Percentiles rank a stretch among this genome's conserved stretches.
phyloP scores from a whole-genome alignment of 202 grass and related monocot genomes.

The Bolboschoenoplectus hybrid region DNA sequence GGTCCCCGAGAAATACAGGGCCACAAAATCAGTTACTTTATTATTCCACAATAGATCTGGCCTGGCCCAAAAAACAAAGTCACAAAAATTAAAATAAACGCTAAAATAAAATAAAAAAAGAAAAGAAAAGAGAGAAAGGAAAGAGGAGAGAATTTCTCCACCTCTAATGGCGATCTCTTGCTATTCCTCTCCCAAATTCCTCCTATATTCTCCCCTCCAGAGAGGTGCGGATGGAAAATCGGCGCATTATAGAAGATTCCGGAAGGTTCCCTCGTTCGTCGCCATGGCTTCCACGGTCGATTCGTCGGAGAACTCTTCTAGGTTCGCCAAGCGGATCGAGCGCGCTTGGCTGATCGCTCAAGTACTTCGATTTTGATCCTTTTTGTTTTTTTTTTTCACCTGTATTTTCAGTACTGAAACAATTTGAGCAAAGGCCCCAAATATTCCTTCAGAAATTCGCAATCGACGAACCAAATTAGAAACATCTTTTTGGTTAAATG shows the following conservation, averaged over 20 bases:
- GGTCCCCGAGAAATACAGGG: neutral
- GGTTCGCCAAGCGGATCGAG: constrained; percentile 79
- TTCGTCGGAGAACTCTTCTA: constrained; percentile 62
- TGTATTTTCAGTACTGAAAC: neutral
- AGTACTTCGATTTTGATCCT: constrained; percentile 33
- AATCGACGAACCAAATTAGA: neutral
- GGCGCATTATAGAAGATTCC: constrained; percentile 25
- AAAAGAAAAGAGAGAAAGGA: neutral
- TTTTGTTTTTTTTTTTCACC: neutral
- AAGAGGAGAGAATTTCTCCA: neutral
- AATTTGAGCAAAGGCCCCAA: neutral
- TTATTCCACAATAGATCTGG: too few species aligned
- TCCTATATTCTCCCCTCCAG: neutral
- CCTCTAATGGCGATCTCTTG: constrained; percentile 31
- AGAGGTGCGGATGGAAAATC: neutral
- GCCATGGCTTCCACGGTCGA: constrained; percentile 64
- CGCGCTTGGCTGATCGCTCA: constrained; percentile 91
- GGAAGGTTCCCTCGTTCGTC: constrained; percentile 24
- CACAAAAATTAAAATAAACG: too few species aligned
- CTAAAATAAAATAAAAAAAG: neutral
- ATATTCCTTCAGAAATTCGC: neutral
- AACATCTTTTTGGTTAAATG: neutral
- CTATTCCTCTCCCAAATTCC: constrained; percentile 19
- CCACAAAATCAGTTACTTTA: too few species aligned
- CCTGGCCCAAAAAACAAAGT: too few species aligned